Evolutionary conservation across 768 basidiomycete genomes (phyloP).

Genomic region (Melanogaster broomeanus): DNA sequence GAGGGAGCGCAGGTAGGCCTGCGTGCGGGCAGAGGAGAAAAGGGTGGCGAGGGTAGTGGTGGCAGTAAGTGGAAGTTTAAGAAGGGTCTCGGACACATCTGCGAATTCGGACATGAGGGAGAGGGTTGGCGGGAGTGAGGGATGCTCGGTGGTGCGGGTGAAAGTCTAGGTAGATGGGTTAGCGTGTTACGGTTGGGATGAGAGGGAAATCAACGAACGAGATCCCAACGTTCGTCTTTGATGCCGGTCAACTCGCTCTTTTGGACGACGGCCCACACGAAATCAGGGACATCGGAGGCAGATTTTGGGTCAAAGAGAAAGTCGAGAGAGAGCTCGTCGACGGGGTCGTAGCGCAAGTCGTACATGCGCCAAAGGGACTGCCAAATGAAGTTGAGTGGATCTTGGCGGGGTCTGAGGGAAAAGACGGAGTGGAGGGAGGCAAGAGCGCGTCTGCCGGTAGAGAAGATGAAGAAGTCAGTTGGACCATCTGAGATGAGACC

Average conservation of each 20-base stretch:
- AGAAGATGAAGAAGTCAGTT: constrained; percentile 82
- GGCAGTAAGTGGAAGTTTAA: constrained; percentile 49
- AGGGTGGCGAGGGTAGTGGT: constrained; percentile 52
- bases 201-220: constrained; percentile 55
- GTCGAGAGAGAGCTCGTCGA: constrained; percentile 75
- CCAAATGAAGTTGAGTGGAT: constrained; percentile 65
- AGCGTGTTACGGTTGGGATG: constrained; percentile 1
- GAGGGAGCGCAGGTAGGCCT: constrained; percentile 82
- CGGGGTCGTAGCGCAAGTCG: constrained; percentile 72
- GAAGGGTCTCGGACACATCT: constrained; percentile 77
- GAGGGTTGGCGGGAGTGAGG: constrained; percentile 57
- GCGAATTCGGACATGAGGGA: constrained; percentile 88
- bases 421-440: constrained; percentile 80
- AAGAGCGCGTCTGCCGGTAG: constrained; percentile 80
- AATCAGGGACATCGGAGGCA: constrained; percentile 52
- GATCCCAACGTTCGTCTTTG: constrained; percentile 79
- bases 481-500: constrained; percentile 68
- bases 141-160: constrained; percentile 72
- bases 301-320: constrained; percentile 60
- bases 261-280: constrained; percentile 81
- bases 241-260: constrained; percentile 77
- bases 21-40: constrained; percentile 65
- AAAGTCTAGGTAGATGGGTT: constrained; percentile 57
- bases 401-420: constrained; percentile 80
- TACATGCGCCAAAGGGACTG: constrained; percentile 64